Evolutionary conservation across 768 basidiomycete genomes (phyloP).

Genomic region (Trametes maxima): DNA sequence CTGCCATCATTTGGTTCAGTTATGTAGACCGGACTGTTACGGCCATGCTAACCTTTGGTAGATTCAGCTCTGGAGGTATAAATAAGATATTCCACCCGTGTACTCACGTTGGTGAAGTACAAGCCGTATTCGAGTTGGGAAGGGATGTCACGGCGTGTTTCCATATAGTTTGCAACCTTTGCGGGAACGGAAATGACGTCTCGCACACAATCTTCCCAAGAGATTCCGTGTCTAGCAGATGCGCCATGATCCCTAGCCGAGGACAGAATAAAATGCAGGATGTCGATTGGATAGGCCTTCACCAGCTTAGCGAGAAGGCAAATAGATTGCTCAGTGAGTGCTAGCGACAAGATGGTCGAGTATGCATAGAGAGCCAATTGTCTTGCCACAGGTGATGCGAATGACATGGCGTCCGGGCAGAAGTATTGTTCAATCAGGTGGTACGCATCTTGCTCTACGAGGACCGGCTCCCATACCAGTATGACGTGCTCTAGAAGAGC

Average conservation of each 20-base stretch:
- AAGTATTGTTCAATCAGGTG: slow-evolving; percentile 69
- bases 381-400: slow-evolving; percentile 50
- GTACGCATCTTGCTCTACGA: slow-evolving; percentile 51
- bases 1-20: slow-evolving; percentile 30
- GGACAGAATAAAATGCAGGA: slow-evolving; percentile 59
- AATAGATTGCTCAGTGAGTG: slow-evolving; percentile 53
- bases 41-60: slow-evolving; percentile 43
- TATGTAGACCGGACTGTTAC: slow-evolving; percentile 4
- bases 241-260: slow-evolving; percentile 22
- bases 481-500: slow-evolving; percentile 62
- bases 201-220: slow-evolving; percentile 81
- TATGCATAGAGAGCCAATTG: slow-evolving; percentile 63
- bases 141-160: slow-evolving; percentile 46
- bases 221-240: slow-evolving; percentile 35
- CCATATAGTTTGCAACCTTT: slow-evolving; percentile 77
- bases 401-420: slow-evolving; percentile 63
- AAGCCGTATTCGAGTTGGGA: slow-evolving; percentile 51
- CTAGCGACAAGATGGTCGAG: slow-evolving; percentile 57
- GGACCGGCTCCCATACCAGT: slow-evolving; percentile 65
- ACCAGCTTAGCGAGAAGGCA: slow-evolving; percentile 56
- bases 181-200: slow-evolving; percentile 65
- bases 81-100: slow-evolving; percentile 56
- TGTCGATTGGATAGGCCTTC: slow-evolving; percentile 67
- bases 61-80: slow-evolving; percentile 41
- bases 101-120: slow-evolving; percentile 57